Conservation (phyloP, 1,284 basidiomycete genomes). For the Ceratobasidium papillatum region DNA sequence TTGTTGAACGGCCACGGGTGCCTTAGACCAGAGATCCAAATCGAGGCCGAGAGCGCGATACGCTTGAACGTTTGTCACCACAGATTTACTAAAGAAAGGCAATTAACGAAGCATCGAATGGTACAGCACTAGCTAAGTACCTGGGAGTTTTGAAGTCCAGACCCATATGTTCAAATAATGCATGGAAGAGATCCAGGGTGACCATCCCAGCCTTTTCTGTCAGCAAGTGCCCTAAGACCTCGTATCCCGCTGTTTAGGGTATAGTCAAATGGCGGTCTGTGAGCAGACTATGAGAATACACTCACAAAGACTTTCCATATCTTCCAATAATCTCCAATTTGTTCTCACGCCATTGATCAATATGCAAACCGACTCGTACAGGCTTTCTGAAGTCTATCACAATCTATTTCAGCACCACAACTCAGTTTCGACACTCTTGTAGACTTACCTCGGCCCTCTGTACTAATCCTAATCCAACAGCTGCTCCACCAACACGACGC, state of each 20-base stretch:
- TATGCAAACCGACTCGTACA: conserved; percentile 76
- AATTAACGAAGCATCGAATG: background rate
- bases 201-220: conserved; percentile 77
- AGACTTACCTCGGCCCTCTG: conserved; percentile 78
- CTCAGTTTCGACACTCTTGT: too few species aligned
- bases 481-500: conserved; percentile 85
- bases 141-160: conserved; percentile 82
- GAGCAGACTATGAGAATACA: conserved; percentile 39
- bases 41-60: conserved; percentile 88
- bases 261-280: background rate
- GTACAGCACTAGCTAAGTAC: conserved; percentile 57
- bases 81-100: conserved; percentile 68
- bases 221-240: conserved; percentile 81
- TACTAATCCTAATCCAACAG: conserved; percentile 77
- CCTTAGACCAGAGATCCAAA: conserved; percentile 87
- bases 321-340: conserved; percentile 92
- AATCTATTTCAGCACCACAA: background rate
- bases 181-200: conserved; percentile 78
- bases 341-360: conserved; percentile 79
- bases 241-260: conserved; percentile 75
- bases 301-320: conserved; percentile 85
- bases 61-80: conserved; percentile 81
- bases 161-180: conserved; percentile 84
- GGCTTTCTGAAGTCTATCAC: conserved; percentile 57
- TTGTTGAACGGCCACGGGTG: conserved; percentile 72